A percentile compares a stretch with the other conserved stretches of the same genome.
These are phyloP conservation scores for Euphorbia celastroides DNA, from an alignment of 441 rosid species.

Conservation along the genomic window DNA sequence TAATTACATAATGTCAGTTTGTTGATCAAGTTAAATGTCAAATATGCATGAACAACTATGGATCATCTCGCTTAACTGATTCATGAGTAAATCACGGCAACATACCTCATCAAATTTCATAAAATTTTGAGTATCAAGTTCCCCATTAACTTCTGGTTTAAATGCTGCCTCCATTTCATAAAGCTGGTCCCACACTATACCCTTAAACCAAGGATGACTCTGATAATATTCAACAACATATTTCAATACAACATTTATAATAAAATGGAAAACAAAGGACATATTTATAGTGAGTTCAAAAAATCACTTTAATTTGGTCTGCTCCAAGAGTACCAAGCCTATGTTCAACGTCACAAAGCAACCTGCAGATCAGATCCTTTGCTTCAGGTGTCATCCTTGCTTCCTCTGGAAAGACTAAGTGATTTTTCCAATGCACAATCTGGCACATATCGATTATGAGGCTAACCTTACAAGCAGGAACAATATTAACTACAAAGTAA, in stretches of 20 bases:
- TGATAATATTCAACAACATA: constrained; percentile 24
- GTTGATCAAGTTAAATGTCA: neutral
- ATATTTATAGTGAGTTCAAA: constrained; percentile 7
- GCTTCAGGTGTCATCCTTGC: constrained; percentile 83
- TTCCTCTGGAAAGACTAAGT: constrained; percentile 77
- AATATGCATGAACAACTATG: neutral
- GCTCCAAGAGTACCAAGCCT: constrained; percentile 83
- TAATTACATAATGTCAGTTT: neutral
- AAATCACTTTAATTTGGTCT: constrained; percentile 71
- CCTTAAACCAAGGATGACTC: constrained; percentile 97
- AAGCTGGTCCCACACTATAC: constrained; percentile 67
- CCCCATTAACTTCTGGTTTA: constrained; percentile 87
- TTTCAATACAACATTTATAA: too few relatives aligned
- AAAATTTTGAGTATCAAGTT: constrained; percentile 92
- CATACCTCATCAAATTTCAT: constrained; percentile 94
- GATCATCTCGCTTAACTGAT: neutral
- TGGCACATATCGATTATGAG: constrained; percentile 26
- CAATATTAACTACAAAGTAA: neutral
- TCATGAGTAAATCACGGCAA: neutral
- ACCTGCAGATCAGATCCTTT: constrained; percentile 65
- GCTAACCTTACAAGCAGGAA: neutral
- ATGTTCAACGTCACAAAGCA: constrained; percentile 88
- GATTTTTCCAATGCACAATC: constrained; percentile 93
- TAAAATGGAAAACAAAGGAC: too few relatives aligned
- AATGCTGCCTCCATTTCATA: constrained; percentile 92